Evolutionary conservation across 176 grass and related monocot genomes (phyloP).

Genomic region (Ananas comosus): DNA sequence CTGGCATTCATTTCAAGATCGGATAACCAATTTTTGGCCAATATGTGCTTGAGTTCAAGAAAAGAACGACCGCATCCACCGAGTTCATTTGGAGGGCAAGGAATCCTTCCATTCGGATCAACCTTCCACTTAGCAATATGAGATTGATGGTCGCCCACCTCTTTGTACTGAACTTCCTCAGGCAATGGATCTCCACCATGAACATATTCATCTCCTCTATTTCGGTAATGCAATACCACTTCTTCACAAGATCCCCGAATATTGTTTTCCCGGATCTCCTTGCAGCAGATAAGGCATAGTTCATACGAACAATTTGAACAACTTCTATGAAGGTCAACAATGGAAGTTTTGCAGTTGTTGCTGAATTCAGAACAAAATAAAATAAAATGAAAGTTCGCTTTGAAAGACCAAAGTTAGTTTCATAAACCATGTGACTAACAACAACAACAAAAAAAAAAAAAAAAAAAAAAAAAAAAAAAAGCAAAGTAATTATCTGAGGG

Average conservation of each 20-base stretch:
- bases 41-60: conserved; percentile 41
- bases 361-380: conserved; percentile 25
- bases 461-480: not conserved
- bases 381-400: conserved; percentile 7
- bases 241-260: conserved; percentile 20
- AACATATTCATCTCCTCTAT: conserved; percentile 44
- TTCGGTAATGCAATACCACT: conserved; percentile 7
- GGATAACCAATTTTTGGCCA: conserved; percentile 34
- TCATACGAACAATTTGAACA: conserved; percentile 55
- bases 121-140: conserved; percentile 24
- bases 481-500: not conserved
- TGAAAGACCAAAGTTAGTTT: not conserved
- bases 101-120: conserved; percentile 22
- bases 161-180: not conserved
- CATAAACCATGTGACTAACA: not conserved
- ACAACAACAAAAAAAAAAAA: not conserved
- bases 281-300: conserved; percentile 58
- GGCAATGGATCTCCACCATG: conserved; percentile 37
- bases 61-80: conserved; percentile 42
- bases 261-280: conserved; percentile 35
- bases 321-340: conserved; percentile 64
- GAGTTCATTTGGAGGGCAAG: conserved; percentile 46
- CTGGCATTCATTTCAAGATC: conserved; percentile 33
- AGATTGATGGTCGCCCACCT: conserved; percentile 15
- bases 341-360: conserved; percentile 63